Evolutionary conservation across 2,329 filamentous ascomycete genomes (phyloP).

Genomic region (Ceratocystis diversiconidia): DNA sequence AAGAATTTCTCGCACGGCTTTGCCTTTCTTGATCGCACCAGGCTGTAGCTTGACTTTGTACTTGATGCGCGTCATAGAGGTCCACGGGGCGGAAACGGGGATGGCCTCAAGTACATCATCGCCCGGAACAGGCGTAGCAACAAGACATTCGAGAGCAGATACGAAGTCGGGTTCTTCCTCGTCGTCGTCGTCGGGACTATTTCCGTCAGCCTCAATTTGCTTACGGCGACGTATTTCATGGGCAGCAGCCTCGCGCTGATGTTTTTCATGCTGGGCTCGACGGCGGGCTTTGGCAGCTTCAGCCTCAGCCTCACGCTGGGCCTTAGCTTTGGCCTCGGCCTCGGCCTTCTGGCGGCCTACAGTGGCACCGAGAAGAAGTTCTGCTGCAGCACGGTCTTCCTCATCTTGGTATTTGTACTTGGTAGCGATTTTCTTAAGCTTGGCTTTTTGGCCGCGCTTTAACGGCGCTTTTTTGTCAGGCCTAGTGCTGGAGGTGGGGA

Average conservation of each 20-base stretch:
- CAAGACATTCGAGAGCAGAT: slow-evolving; percentile 51
- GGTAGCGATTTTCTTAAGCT: slow-evolving; percentile 71
- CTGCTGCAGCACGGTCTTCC: slow-evolving; percentile 72
- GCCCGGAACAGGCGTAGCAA: slow-evolving; percentile 62
- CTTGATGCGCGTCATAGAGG: slow-evolving; percentile 55
- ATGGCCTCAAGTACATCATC: slow-evolving; percentile 65
- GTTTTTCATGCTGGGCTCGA: slow-evolving; percentile 62
- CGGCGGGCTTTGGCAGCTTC: slow-evolving; percentile 61
- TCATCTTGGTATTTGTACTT: slow-evolving; percentile 95
- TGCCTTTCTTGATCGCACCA: slow-evolving; percentile 80
- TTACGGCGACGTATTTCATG: slow-evolving; percentile 55
- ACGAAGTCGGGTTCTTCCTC: slow-evolving; percentile 42
- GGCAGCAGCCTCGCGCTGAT: slow-evolving; percentile 60
- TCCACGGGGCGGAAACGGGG: slow-evolving; percentile 51
- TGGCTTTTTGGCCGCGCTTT: slow-evolving; percentile 64
- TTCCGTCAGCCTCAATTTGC: slow-evolving; percentile 29
- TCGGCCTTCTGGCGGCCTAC: slow-evolving; percentile 52
- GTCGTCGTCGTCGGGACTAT: slow-evolving; percentile 37
- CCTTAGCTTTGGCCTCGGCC: slow-evolving; percentile 54
- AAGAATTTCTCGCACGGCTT: slow-evolving; percentile 83
- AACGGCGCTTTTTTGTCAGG: slow-evolving; percentile 33
- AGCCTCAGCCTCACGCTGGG: slow-evolving; percentile 48
- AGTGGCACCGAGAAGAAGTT: slow-evolving; percentile 70
- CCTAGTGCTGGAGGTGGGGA: slow-evolving; percentile 20
- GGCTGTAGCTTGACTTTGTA: slow-evolving; percentile 95